Conservation (phyloP, 2,329 filamentous ascomycete species). For the Penicillium janthinellum region DNA sequence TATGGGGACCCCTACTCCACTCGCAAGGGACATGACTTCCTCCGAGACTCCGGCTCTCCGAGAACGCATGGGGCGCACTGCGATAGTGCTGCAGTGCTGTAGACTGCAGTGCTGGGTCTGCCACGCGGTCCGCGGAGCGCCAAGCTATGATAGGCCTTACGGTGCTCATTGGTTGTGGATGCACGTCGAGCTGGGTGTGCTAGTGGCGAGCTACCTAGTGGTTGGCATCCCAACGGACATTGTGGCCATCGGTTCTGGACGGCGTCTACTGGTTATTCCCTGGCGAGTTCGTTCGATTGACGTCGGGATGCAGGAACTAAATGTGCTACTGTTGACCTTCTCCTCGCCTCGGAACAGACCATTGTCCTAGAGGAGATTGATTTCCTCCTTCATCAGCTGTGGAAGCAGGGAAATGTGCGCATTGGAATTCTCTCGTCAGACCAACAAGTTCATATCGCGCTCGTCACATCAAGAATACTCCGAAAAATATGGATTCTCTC, state of each 20-base stretch:
- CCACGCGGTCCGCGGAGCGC: slow-evolving; percentile 17
- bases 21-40: neutral
- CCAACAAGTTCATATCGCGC: neutral
- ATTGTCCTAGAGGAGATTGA: no score
- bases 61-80: slow-evolving; percentile 19
- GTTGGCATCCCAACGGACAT: slow-evolving; percentile 26
- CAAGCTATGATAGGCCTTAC: slow-evolving; percentile 30
- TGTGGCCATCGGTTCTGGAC: neutral
- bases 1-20: slow-evolving; percentile 5
- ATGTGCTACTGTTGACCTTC: slow-evolving; percentile 13
- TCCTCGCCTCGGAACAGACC: neutral
- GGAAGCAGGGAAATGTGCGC: neutral
- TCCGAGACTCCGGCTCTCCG: neutral
- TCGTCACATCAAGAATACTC: neutral
- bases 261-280: slow-evolving; percentile 14
- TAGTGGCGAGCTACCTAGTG: neutral
- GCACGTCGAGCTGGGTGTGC: neutral
- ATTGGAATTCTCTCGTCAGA: neutral
- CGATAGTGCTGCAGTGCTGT: neutral
- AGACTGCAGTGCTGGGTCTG: neutral
- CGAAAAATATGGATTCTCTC: no score
- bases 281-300: slow-evolving; percentile 12
- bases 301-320: slow-evolving; percentile 7
- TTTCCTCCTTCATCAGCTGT: no score
- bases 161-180: slow-evolving; percentile 24